Conservation (phyloP, 2,329 filamentous ascomycete species). For the Arthrobotrys megalospora region DNA sequence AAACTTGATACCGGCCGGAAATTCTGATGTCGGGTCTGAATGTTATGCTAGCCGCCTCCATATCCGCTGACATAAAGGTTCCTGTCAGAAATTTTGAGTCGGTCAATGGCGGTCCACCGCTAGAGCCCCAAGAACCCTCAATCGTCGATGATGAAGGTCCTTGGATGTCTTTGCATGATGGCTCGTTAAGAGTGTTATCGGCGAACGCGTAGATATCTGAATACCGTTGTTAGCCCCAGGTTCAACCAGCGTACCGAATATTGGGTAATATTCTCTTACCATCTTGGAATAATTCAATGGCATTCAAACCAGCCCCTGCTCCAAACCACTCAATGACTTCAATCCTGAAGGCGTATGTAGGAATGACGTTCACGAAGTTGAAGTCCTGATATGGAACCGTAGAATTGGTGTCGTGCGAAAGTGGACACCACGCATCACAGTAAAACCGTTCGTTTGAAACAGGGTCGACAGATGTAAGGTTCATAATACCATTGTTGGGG, state of each 20-base stretch:
- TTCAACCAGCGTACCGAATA: not conserved
- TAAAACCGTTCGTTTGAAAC: constrained; percentile 76
- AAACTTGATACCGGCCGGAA: constrained; percentile 91
- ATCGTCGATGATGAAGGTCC: constrained; percentile 77
- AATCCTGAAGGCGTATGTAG: constrained; percentile 88
- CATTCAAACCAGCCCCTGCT: constrained; percentile 83
- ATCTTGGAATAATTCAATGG: constrained; percentile 88
- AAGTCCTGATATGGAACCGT: constrained; percentile 86
- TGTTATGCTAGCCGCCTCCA: constrained; percentile 75
- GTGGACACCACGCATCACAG: constrained; percentile 88
- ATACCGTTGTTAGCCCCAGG: constrained; percentile 55
- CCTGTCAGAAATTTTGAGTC: constrained; percentile 83
- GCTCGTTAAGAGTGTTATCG: constrained; percentile 89
- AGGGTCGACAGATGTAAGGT: constrained; percentile 90
- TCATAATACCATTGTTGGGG: constrained; percentile 93
- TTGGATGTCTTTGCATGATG: constrained; percentile 78
- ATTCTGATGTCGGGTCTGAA: constrained; percentile 88
- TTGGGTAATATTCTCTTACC: constrained; percentile 68
- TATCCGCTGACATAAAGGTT: constrained; percentile 73
- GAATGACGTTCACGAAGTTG: constrained; percentile 86
- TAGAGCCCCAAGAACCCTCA: constrained; percentile 81
- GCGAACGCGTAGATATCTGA: constrained; percentile 86
- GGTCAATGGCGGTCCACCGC: constrained; percentile 67
- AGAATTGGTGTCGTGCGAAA: constrained; percentile 76
- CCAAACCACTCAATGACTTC: constrained; percentile 92